A percentile compares a stretch with the other conserved stretches of the same genome.
These are phyloP conservation scores for Pythium dissimile DNA, from an alignment of 352 stramenopile genomes.

Conservation along the genomic window DNA sequence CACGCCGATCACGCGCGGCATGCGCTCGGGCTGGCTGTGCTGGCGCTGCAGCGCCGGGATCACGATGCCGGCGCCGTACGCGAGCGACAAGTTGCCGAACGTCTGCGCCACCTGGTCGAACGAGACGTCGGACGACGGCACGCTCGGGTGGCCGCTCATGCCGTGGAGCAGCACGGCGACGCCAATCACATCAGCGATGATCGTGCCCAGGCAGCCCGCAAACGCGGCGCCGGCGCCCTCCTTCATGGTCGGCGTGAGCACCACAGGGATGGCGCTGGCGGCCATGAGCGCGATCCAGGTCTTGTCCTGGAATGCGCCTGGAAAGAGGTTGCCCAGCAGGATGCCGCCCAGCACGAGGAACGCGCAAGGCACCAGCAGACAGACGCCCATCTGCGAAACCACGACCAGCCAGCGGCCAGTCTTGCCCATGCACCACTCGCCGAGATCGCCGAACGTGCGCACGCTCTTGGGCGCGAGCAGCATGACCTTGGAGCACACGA, in stretches of 20 bases:
- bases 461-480: constrained; percentile 4
- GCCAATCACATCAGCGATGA: constrained; percentile 27
- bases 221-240: constrained; percentile 25
- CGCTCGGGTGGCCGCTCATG: constrained; percentile 23
- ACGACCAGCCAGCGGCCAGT: constrained; percentile 25
- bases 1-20: constrained; percentile 30
- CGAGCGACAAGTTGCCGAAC: constrained; percentile 32
- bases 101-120: constrained; percentile 27
- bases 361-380: constrained; percentile 19
- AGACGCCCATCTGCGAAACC: constrained; percentile 20
- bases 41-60: constrained; percentile 26
- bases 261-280: constrained; percentile 22
- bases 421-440: constrained; percentile 28
- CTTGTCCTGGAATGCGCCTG: constrained; percentile 15
- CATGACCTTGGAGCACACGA: constrained; percentile 17
- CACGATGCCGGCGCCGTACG: constrained; percentile 30
- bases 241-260: constrained; percentile 30
- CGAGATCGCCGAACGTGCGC: constrained; percentile 29
- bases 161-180: constrained; percentile 22
- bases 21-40: constrained; percentile 19
- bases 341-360: constrained; percentile 23
- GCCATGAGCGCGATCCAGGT: constrained; percentile 32
- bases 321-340: constrained; percentile 28
- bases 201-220: constrained; percentile 25
- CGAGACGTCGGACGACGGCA: constrained; percentile 20